Base-by-base conservation (phyloP, 2,329 filamentous ascomycete genomes). In the Clonostachys byssicola region DNA sequence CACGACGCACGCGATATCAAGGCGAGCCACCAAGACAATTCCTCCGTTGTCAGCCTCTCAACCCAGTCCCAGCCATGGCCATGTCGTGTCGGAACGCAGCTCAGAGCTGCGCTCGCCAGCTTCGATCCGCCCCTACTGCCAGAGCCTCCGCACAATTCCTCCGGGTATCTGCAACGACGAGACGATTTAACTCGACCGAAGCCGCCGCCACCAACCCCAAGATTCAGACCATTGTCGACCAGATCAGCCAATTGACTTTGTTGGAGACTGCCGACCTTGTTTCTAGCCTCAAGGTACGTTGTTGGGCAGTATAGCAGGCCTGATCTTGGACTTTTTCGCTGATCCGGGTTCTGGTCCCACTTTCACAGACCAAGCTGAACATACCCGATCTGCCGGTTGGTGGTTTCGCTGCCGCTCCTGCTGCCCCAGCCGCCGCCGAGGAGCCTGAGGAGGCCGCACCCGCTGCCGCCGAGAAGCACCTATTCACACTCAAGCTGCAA, bases 241-340 rank as follows among this genome's bases (percentile, higher is more conserved):
- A 99, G 73, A 99, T 99, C 71, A 95, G 92, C 73, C 86, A 94
- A 81, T 86, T 99, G 81, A 99, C 92, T 41, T 80, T 99, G 49
- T 75, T 99, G 61, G 95, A 99, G 81, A 99, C 94, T 38, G 92
- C 95, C 49, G 94, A 97, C 67, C 78, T 99, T 51, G 94, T 99
- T 47, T 85, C 92, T 47, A 90, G 85, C 71, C 77, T 99, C 66
- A 99, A 99, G 88, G 94, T 97, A 73, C 6, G 36, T 39, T 39
- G 45, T 63, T 49, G 43, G 34, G 17, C 44, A 33, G 17, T 17
- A 14, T 30, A 30, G 23, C 23, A 30, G 23, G 23, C 20, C 20
- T 43, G 23, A 17, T 38, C 34, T 44, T 42, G 16, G 17, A 39
- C 17, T 13, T 20, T 14, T 36, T 20, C 12, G 12, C 16, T n/a